Evolutionary conservation across 495 filamentous ascomycete species (phyloP).

Genomic region (Cladorrhinum samala): DNA sequence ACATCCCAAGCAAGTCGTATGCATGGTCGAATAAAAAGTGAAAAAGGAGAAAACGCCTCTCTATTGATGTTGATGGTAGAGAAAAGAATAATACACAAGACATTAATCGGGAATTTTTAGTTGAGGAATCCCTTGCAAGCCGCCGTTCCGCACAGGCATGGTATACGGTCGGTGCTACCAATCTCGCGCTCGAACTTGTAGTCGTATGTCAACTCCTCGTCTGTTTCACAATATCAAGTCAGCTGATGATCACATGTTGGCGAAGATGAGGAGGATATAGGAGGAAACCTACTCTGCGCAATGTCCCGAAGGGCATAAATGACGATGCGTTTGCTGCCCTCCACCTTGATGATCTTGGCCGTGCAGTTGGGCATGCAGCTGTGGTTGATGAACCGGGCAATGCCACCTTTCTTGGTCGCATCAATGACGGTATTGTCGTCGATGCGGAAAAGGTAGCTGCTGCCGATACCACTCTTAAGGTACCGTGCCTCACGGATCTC

Average conservation of each 20-base stretch:
- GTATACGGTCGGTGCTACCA: slow-evolving; percentile 89
- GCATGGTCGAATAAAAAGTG: neutral
- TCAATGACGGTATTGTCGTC: slow-evolving; percentile 97
- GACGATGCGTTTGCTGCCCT: slow-evolving; percentile 97
- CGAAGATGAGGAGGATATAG: neutral
- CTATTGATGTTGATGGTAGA: neutral
- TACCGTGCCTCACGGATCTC: slow-evolving; percentile 90
- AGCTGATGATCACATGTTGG: slow-evolving; percentile 26
- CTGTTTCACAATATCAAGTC: slow-evolving; percentile 46
- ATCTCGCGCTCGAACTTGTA: slow-evolving; percentile 99
- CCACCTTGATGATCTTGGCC: slow-evolving; percentile 98
- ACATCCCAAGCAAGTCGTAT: neutral
- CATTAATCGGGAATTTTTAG: slow-evolving; percentile 40
- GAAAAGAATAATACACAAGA: slow-evolving; percentile 1
- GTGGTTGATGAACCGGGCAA: slow-evolving; percentile 98
- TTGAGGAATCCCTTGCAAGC: slow-evolving; percentile 99
- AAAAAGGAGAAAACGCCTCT: neutral
- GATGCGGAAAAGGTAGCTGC: slow-evolving; percentile 96
- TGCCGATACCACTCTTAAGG: slow-evolving; percentile 92
- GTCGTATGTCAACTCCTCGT: slow-evolving; percentile 98
- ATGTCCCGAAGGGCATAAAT: slow-evolving; percentile 97
- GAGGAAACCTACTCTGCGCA: slow-evolving; percentile 67
- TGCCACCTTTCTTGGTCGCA: slow-evolving; percentile 95
- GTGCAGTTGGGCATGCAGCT: slow-evolving; percentile 98
- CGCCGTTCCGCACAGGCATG: slow-evolving; percentile 90